phyloP scores from a whole-genome alignment of 176 grass and related monocot genomes.

The sorghum (Sorghum bicolor) region DNA sequence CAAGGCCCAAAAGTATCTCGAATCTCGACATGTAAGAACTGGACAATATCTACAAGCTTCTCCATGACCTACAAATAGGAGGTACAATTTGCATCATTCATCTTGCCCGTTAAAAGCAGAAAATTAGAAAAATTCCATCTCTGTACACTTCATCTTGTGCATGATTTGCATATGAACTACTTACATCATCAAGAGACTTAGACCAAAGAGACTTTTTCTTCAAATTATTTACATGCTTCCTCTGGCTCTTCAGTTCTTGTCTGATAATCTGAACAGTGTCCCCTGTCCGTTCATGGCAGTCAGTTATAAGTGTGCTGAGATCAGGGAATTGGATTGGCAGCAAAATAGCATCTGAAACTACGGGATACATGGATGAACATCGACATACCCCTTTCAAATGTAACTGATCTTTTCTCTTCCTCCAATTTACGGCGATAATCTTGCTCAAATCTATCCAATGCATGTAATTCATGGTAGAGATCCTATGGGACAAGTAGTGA shows the following conservation, averaged over 20 bases:
- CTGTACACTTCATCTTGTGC: background rate
- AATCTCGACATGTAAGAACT: slow-evolving; percentile 87
- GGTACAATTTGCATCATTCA: slow-evolving; percentile 7
- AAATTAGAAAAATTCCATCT: background rate
- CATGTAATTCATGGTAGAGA: slow-evolving; percentile 69
- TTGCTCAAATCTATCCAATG: slow-evolving; percentile 66
- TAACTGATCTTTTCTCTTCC: slow-evolving; percentile 57
- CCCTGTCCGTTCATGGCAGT: slow-evolving; percentile 34
- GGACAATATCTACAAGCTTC: slow-evolving; percentile 90
- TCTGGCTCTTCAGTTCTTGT: slow-evolving; percentile 75
- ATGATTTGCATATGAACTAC: slow-evolving; percentile 13
- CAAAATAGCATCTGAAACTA: slow-evolving; percentile 11
- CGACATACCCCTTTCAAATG: slow-evolving; percentile 56
- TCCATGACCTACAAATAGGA: slow-evolving; percentile 61
- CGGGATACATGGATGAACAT: slow-evolving; percentile 4
- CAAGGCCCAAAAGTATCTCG: slow-evolving; percentile 71
- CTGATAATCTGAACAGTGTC: slow-evolving; percentile 68
- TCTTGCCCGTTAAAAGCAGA: background rate
- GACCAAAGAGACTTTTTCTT: slow-evolving; percentile 86
- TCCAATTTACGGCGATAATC: slow-evolving; percentile 65
- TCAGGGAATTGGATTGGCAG: background rate
- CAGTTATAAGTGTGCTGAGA: background rate
- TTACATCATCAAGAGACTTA: slow-evolving; percentile 57
- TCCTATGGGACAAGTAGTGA: slow-evolving; percentile 32
- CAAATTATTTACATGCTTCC: slow-evolving; percentile 59